Percentiles rank a stretch among this genome's conserved stretches.
These are phyloP conservation scores for Pseudonitzschia multistriata DNA, from an alignment of 108 stramenopile genomes.

Conservation along the genomic window DNA sequence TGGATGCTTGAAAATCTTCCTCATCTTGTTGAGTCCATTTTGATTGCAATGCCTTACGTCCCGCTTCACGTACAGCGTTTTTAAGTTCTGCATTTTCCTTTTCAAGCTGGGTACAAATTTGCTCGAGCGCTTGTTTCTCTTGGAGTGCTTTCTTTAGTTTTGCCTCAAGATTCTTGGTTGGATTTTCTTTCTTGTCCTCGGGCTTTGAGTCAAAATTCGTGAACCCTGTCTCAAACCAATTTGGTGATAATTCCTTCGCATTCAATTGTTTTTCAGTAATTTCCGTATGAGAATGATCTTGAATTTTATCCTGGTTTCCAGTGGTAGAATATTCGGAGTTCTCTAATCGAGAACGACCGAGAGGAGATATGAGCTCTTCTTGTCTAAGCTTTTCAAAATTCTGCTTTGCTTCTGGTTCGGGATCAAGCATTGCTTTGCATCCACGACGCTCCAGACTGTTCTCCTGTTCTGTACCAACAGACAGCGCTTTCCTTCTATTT, in stretches of 20 bases:
- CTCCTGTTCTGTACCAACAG: neutral
- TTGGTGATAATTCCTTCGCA: neutral
- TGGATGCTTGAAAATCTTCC: slow-evolving; percentile 16
- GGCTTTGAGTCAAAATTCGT: neutral
- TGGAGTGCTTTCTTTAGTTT: slow-evolving; percentile 16
- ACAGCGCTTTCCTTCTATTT: neutral
- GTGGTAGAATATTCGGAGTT: neutral
- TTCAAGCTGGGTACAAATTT: slow-evolving; percentile 23
- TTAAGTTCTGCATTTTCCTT: slow-evolving; percentile 27
- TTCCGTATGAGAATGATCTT: neutral
- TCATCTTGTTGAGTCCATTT: slow-evolving; percentile 23
- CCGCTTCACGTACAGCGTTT: slow-evolving; percentile 9
- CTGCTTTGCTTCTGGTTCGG: neutral
- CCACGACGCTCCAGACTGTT: neutral
- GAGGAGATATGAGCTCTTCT: slow-evolving; percentile 12
- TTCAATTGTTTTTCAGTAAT: neutral
- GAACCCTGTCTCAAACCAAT: neutral
- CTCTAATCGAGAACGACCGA: slow-evolving; percentile 2
- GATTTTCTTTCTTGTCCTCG: neutral
- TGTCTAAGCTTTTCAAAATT: neutral
- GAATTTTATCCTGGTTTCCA: neutral
- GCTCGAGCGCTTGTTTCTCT: slow-evolving; percentile 21
- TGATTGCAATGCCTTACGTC: neutral
- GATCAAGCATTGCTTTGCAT: neutral
- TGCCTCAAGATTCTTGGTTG: slow-evolving; percentile 11